Percentiles rank a stretch among this genome's conserved stretches.
Conservation (phyloP, 2,329 filamentous ascomycete species). For the Colletotrichum truncatum region DNA sequence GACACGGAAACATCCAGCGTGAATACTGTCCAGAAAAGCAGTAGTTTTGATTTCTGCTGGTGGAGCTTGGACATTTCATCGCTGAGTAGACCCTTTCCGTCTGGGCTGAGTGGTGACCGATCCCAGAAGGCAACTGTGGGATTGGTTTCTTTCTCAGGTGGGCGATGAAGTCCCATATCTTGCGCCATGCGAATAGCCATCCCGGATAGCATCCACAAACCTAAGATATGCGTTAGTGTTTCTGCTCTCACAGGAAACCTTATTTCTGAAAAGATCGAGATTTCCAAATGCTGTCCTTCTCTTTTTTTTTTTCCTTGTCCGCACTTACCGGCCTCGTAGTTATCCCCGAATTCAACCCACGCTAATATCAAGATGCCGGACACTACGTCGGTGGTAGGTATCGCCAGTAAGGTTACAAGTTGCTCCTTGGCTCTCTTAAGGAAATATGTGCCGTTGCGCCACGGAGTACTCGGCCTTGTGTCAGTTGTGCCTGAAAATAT, state of each 20-base stretch:
- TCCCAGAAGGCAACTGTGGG: background rate
- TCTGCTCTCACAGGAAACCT: background rate
- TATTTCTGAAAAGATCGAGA: no score
- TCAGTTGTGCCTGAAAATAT: background rate
- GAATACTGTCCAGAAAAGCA: background rate
- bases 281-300: no score
- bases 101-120: background rate
- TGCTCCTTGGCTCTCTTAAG: background rate
- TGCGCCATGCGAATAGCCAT: slow-evolving; percentile 1
- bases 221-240: background rate
- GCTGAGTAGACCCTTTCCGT: background rate
- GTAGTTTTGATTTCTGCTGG: background rate
- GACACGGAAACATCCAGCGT: background rate
- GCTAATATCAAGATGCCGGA: background rate
- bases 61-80: background rate
- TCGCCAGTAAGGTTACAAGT: background rate
- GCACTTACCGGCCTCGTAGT: slow-evolving; percentile 1
- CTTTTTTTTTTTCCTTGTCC: no score
- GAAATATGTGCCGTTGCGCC: slow-evolving; percentile 1
- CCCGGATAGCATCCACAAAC: slow-evolving; percentile 2
- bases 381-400: background rate
- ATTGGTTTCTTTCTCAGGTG: background rate
- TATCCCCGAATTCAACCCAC: background rate
- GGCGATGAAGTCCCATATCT: background rate
- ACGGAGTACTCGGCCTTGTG: background rate